Base-by-base conservation (phyloP, 331 rosid genomes). In the Dryas integrifolia region DNA sequence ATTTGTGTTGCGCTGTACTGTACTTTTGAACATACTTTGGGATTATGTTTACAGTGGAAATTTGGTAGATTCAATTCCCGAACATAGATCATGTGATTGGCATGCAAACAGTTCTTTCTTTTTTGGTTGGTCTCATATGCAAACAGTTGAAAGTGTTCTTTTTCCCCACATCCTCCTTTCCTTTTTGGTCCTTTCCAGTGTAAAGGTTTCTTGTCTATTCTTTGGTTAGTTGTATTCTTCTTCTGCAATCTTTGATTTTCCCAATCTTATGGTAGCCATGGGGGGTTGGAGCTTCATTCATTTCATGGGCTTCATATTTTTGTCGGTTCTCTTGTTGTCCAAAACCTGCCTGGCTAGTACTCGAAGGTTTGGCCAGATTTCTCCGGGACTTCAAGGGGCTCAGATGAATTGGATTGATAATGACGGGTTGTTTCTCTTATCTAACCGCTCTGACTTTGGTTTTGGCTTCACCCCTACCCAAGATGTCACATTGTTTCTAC, bases 341-440 rank as follows among this genome's bases (percentile, higher is more conserved):
- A 76, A 83, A 76, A 50, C 83, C 11, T 82, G 86, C 76, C 68
- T 76, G 5, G 91, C 82, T 47, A 79, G 92, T 26, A 24, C 6
- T 73, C 80, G 65, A 51, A 56, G 12, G 0, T 10, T 48, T 0
- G 96, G 88, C 15, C 46, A 21, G 3, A 76, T 94, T 64, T 2
- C 5, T 44, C 87, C 87, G 0, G 92, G 89, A 0, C 79, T 76
- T 67, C 16, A 74, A 72, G 91, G 92, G 41, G 68, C 93, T 52
- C 89, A 88, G 70, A 91, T 94, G 97, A 43, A 64, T 60, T 94
- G 86, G 88, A 83, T 94, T 72, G 90, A 91, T 75, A 81, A 58
- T 41, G 4, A 74, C 3, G 98, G 98, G 44, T 5, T 72, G 71
- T 91, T 94, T 74, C 92, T 94, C 11, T 15, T 81, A 6, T 94